Percentiles rank a stretch among this genome's conserved stretches.
Evolutionary conservation across 805 yeast species (phyloP).

Genomic region (Pichia sporocuriosa): DNA sequence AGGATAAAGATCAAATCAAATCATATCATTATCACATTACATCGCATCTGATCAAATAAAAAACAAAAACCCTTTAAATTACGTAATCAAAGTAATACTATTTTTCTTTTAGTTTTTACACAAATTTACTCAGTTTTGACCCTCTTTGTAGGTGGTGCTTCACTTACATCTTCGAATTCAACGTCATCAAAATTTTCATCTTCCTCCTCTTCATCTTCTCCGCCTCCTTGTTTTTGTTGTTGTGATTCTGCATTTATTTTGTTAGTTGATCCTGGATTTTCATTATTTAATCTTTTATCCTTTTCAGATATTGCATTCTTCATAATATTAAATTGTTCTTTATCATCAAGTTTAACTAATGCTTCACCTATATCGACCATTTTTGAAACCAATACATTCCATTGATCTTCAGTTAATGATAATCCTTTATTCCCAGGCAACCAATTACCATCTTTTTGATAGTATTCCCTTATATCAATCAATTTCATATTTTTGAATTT

Average conservation of each 20-base stretch:
- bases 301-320: constrained; percentile 5
- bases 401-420: constrained; percentile 49
- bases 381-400: constrained; percentile 42
- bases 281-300: no score
- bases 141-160: constrained; percentile 11
- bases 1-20: no score
- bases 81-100: no score
- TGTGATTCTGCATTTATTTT: not conserved
- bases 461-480: constrained; percentile 82
- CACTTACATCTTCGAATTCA: constrained; percentile 19
- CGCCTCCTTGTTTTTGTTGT: not conserved
- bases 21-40: no score
- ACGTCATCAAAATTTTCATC: constrained; percentile 19
- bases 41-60: no score
- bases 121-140: constrained; percentile 5
- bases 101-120: no score
- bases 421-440: constrained; percentile 81
- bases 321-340: constrained; percentile 21
- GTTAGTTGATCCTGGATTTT: constrained; percentile 3
- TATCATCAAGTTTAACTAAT: constrained; percentile 28
- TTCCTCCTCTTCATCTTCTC: constrained; percentile 6
- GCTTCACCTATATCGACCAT: constrained; percentile 47
- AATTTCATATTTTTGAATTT: constrained; percentile 59
- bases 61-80: no score
- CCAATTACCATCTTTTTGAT: constrained; percentile 49